Conservation (phyloP, 192 early-diverging fungal genomes). For the Backusella liffmaniae region DNA sequence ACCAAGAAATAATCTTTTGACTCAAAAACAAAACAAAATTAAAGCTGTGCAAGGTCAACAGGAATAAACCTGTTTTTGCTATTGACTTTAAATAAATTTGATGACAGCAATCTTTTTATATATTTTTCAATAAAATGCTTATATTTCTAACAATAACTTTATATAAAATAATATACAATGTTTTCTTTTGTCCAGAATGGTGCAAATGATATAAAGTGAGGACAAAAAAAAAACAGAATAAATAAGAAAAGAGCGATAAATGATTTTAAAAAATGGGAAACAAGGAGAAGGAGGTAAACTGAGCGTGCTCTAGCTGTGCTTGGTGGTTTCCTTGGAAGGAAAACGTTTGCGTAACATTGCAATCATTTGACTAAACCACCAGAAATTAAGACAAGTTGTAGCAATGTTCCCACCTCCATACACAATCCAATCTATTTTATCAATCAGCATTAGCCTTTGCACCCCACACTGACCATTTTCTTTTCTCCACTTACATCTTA, state of each 20-base stretch:
- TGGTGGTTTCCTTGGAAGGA: slow-evolving; percentile 22
- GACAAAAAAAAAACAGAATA: not conserved
- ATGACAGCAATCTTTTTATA: not conserved
- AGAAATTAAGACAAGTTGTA: slow-evolving; percentile 65
- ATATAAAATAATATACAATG: not conserved
- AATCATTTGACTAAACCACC: slow-evolving; percentile 60
- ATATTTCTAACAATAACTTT: not conserved
- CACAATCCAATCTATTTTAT: slow-evolving; percentile 29
- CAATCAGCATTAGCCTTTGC: not conserved
- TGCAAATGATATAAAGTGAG: not conserved
- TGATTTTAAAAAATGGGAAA: not conserved
- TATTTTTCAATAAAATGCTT: too few species aligned
- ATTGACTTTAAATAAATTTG: not conserved
- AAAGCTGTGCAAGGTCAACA: not conserved
- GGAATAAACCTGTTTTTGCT: not conserved
- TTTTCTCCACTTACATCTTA: slow-evolving; percentile 20
- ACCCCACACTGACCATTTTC: not conserved
- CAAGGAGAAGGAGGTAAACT: not conserved
- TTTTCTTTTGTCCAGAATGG: not conserved
- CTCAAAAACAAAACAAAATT: too few species aligned
- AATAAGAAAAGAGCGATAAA: not conserved
- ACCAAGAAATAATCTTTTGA: too few species aligned
- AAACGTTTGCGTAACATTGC: slow-evolving; percentile 40
- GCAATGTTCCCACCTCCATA: slow-evolving; percentile 59
- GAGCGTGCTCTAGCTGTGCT: not conserved